Conservation (phyloP, 805 yeast genomes). For the Torulaspora maleeae region DNA sequence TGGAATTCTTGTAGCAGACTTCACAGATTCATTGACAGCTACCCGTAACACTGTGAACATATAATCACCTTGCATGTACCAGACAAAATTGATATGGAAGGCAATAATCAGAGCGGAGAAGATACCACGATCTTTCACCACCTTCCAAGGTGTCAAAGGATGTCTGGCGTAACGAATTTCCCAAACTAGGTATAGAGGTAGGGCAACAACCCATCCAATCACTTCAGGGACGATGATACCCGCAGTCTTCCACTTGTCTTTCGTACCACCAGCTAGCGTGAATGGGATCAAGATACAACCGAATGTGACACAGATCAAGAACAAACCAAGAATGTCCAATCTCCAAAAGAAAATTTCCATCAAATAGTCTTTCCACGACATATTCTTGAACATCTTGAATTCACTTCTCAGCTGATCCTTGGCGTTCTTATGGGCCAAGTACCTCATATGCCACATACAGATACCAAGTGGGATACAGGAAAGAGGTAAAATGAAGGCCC, state of each 20-base stretch:
- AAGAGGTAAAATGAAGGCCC: slow-evolving; percentile 55
- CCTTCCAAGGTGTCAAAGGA: slow-evolving; percentile 53
- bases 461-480: slow-evolving; percentile 45
- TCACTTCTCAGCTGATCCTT: slow-evolving; percentile 34
- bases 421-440: slow-evolving; percentile 41
- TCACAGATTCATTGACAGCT: slow-evolving; percentile 49
- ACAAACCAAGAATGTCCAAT: slow-evolving; percentile 55
- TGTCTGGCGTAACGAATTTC: slow-evolving; percentile 48
- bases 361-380: slow-evolving; percentile 24
- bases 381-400: slow-evolving; percentile 20
- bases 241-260: slow-evolving; percentile 50
- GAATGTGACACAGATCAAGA: slow-evolving; percentile 51
- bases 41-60: slow-evolving; percentile 59
- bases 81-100: slow-evolving; percentile 49
- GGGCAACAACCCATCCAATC: slow-evolving; percentile 45
- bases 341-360: slow-evolving; percentile 49
- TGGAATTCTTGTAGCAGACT: slow-evolving; percentile 62
- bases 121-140: slow-evolving; percentile 58
- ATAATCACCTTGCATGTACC: slow-evolving; percentile 64
- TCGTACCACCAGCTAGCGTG: slow-evolving; percentile 60
- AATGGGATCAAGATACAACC: slow-evolving; percentile 63
- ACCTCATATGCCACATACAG: slow-evolving; percentile 46
- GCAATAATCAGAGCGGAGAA: slow-evolving; percentile 60
- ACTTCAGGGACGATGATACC: slow-evolving; percentile 61
- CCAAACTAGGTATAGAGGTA: slow-evolving; percentile 55